Percentiles rank a stretch among this genome's conserved stretches.
These are phyloP conservation scores for Alternaria postmessia DNA, from an alignment of 2,329 filamentous ascomycete species.

Conservation along the genomic window DNA sequence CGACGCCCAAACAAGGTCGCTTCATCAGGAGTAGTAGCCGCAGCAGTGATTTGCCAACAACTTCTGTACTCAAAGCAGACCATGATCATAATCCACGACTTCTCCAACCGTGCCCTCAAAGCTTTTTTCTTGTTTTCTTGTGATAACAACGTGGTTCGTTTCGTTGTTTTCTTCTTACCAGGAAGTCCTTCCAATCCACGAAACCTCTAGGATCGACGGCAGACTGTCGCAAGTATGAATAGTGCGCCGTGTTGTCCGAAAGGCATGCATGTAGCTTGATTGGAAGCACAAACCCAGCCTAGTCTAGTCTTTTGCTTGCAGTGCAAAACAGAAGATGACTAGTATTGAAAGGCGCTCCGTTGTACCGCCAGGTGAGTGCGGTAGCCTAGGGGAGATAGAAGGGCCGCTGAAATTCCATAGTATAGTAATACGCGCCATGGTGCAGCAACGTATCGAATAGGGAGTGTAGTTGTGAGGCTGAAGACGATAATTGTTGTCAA, in stretches of 20 bases:
- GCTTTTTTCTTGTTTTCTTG: slow-evolving; percentile 22
- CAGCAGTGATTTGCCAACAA: neutral
- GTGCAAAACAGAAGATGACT: slow-evolving; percentile 37
- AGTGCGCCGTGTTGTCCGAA: neutral
- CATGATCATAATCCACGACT: slow-evolving; percentile 7
- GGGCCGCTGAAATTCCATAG: slow-evolving; percentile 23
- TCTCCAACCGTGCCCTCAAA: slow-evolving; percentile 30
- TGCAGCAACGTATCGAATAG: slow-evolving; percentile 10
- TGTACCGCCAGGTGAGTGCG: slow-evolving; percentile 32
- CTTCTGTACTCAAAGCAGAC: neutral
- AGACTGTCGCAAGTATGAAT: neutral
- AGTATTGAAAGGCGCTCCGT: slow-evolving; percentile 38
- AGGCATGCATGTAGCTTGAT: neutral
- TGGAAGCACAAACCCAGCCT: slow-evolving; percentile 31
- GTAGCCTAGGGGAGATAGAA: slow-evolving; percentile 34
- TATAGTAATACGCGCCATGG: slow-evolving; percentile 6
- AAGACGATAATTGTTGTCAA: slow-evolving; percentile 1
- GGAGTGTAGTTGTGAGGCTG: slow-evolving; percentile 6
- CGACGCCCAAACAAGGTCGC: neutral
- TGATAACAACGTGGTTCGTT: slow-evolving; percentile 11
- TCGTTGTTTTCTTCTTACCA: slow-evolving; percentile 30
- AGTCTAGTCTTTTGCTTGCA: slow-evolving; percentile 32
- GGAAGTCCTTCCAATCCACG: slow-evolving; percentile 8
- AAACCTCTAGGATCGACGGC: neutral
- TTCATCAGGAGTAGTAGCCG: neutral